phyloP scores from a whole-genome alignment of 371 early-diverging fungal genomes.

The Actinomucor elegans region DNA sequence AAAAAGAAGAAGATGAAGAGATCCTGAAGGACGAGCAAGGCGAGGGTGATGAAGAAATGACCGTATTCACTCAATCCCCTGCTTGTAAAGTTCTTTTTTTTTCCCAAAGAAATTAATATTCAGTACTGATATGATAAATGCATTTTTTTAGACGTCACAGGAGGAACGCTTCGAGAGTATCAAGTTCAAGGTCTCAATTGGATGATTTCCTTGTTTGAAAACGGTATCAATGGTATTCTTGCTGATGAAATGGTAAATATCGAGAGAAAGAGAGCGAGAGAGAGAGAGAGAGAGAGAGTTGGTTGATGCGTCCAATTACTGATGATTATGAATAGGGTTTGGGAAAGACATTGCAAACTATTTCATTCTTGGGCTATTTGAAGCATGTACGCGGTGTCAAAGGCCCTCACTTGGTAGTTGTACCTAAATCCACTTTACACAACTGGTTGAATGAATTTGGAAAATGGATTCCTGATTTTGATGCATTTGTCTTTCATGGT shows the following conservation, averaged over 20 bases:
- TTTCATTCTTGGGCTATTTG: conserved; percentile 94
- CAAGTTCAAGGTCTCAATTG: conserved; percentile 99
- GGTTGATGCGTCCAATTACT: no score
- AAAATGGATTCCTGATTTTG: conserved; percentile 92
- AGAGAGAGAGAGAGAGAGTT: no score
- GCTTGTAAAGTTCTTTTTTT: conserved; percentile 47
- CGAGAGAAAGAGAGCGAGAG: background rate
- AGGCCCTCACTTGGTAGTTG: conserved; percentile 95
- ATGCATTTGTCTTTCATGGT: conserved; percentile 93
- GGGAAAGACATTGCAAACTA: conserved; percentile 98
- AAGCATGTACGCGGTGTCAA: conserved; percentile 74
- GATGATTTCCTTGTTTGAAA: conserved; percentile 96
- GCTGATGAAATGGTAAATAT: conserved; percentile 98
- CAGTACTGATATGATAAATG: background rate
- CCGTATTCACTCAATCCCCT: conserved; percentile 88
- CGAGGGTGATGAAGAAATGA: conserved; percentile 56
- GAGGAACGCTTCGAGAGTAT: conserved; percentile 92
- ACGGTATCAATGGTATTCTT: conserved; percentile 98
- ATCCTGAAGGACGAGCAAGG: conserved; percentile 72
- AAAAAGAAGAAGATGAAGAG: conserved; percentile 96
- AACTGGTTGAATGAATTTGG: conserved; percentile 97
- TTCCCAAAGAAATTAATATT: background rate
- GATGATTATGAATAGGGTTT: conserved; percentile 72
- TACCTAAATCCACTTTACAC: conserved; percentile 96
- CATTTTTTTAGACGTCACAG: conserved; percentile 68